phyloP scores from a whole-genome alignment of 1,284 basidiomycete species.

The Singerocomus rubriflavus region DNA sequence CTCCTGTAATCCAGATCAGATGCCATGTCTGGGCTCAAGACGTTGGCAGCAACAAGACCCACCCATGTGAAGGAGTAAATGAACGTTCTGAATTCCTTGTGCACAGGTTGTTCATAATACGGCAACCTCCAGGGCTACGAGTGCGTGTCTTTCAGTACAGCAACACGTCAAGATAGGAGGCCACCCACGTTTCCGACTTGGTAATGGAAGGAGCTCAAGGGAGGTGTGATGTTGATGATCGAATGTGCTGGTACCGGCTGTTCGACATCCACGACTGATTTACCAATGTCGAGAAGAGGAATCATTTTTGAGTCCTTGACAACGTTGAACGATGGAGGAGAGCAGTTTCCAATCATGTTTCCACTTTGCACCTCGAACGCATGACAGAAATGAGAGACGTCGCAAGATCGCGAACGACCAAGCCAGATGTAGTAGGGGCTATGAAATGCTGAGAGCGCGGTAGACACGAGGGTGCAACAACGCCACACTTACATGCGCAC shows the following conservation, averaged over 20 bases:
- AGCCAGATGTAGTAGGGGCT: slow-evolving; percentile 79
- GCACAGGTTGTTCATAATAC: slow-evolving; percentile 70
- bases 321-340: slow-evolving; percentile 38
- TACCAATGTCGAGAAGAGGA: slow-evolving; percentile 42
- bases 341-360: slow-evolving; percentile 56
- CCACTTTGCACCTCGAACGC: slow-evolving; percentile 74
- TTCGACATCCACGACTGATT: slow-evolving; percentile 34
- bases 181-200: slow-evolving; percentile 53
- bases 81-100: slow-evolving; percentile 76
- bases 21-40: no score
- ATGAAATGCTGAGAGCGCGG: neutral
- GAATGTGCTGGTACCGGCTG: slow-evolving; percentile 21
- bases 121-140: slow-evolving; percentile 69
- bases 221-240: slow-evolving; percentile 52
- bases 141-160: neutral
- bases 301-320: slow-evolving; percentile 33
- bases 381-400: slow-evolving; percentile 57
- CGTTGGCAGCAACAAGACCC: neutral
- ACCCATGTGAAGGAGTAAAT: slow-evolving; percentile 77
- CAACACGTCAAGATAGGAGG: neutral
- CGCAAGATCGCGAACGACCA: slow-evolving; percentile 65
- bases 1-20: slow-evolving; percentile 43
- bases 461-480: neutral
- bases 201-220: slow-evolving; percentile 76
- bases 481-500: slow-evolving; percentile 52